Conservation (phyloP, 2,329 filamentous ascomycete genomes). For the Colletotrichum liaoningense region DNA sequence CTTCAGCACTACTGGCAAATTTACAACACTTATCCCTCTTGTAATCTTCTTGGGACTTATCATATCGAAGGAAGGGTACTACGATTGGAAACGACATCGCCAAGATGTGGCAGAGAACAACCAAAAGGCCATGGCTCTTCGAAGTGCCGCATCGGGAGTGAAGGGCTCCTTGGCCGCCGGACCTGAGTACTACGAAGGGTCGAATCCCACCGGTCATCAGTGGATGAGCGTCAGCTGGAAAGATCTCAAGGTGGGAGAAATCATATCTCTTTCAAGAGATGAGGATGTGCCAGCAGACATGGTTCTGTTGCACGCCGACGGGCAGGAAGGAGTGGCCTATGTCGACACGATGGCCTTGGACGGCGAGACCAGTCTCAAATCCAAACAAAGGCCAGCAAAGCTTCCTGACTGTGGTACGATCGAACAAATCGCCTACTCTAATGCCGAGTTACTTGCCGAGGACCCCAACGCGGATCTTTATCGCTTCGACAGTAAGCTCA, state of each 20-base stretch:
- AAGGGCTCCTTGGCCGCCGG: conserved; percentile 43
- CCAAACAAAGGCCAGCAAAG: conserved; percentile 74
- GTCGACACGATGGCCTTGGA: conserved; percentile 88
- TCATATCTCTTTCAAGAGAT: conserved; percentile 70
- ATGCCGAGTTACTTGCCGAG: conserved; percentile 76
- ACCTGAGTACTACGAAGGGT: conserved; percentile 35
- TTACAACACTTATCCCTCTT: conserved; percentile 79
- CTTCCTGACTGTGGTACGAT: conserved; percentile 69
- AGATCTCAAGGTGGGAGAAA: conserved; percentile 60
- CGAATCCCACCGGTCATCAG: conserved; percentile 59
- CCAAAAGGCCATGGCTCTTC: background rate
- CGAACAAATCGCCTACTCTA: conserved; percentile 62
- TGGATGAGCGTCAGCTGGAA: conserved; percentile 63
- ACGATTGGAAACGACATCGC: conserved; percentile 83
- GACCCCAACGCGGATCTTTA: conserved; percentile 84
- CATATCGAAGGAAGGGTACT: conserved; percentile 87
- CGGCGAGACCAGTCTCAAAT: conserved; percentile 85
- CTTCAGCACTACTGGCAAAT: conserved; percentile 80
- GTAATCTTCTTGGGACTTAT: conserved; percentile 83
- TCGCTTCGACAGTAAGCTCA: conserved; percentile 78
- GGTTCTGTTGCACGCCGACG: conserved; percentile 79
- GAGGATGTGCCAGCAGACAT: conserved; percentile 87
- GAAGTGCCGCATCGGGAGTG: conserved; percentile 39
- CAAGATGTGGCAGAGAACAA: conserved; percentile 84
- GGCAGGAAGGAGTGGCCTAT: conserved; percentile 82